Base-by-base conservation (phyloP, 1,139 yeast species). In the Suhomyces taliae region DNA sequence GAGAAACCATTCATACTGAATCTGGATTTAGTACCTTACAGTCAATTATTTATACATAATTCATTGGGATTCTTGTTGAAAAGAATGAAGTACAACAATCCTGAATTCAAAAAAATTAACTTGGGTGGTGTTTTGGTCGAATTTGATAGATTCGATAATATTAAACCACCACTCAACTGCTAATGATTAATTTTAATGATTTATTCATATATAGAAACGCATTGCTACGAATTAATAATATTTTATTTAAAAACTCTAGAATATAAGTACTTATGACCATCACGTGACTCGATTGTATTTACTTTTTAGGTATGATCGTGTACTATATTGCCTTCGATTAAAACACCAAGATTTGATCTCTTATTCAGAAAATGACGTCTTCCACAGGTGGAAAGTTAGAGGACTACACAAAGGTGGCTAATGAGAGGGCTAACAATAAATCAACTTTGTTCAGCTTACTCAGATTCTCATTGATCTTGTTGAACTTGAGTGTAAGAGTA, bases 401-500 rank as follows among this genome's bases (percentile, higher is more conserved):
- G 27, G 40, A 37, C 9, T 43, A 43, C 27, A 19, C 14, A 4
- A n/a, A 10, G 3, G 27, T 32, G 7, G 45, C 45, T 7, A 11
- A 10, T 4, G 36, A n/a, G 15, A 34, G 37, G 14, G 12, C 38
- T 2, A 31, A 12, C 7, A 27, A 39, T 8, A 36, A 34, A 11
- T 4, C 35, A 6, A 10, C 36, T 4, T n/a, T 26, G 7, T 8
- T 32, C 11, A 39, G 26, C 6, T 7, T 40, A 29, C 29, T 46
- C 7, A 39, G 46, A 2, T 29, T 14, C 15, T 26, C 26, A 7
- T 36, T 55, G 27, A 45, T 75, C 8, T 44, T 59, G 1, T 49
- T 66, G 42, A 70, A 71, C 50, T 35, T 71, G n/a, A 43, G 56
- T 1, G 64, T 74, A 8, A 70, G 90, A 45, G 47, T 72, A 1